Evolutionary conservation across 495 filamentous ascomycete genomes (phyloP).

Genomic region (Talaromyces nanjingensis): DNA sequence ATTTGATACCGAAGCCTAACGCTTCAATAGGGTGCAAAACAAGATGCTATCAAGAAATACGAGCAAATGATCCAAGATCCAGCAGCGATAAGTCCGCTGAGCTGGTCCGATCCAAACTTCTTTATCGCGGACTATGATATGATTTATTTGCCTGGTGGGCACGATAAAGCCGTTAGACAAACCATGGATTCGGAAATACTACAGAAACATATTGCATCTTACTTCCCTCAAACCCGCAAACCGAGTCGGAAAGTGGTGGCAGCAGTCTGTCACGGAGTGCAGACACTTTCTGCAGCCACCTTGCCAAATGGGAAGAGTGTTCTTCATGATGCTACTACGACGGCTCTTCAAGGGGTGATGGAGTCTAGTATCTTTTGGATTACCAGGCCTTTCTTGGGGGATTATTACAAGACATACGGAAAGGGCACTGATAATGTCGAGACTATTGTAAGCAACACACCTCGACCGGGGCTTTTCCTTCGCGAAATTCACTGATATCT

Average conservation of each 20-base stretch:
- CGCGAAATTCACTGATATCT: not conserved
- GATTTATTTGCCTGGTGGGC: constrained; percentile 46
- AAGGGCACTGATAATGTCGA: constrained; percentile 44
- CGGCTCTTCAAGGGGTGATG: constrained; percentile 42
- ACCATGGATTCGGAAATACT: constrained; percentile 44
- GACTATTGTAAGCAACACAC: constrained; percentile 24
- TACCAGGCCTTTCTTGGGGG: constrained; percentile 42
- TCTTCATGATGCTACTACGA: constrained; percentile 40
- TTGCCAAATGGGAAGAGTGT: constrained; percentile 36
- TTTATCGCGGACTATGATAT: constrained; percentile 38
- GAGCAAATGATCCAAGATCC: constrained; percentile 33
- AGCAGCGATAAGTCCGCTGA: constrained; percentile 33
- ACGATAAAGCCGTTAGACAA: constrained; percentile 46
- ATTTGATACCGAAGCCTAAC: constrained; percentile 10
- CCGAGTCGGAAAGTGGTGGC: constrained; percentile 37
- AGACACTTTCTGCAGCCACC: constrained; percentile 40
- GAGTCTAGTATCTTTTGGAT: constrained; percentile 44
- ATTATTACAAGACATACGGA: constrained; percentile 53
- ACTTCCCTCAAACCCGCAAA: constrained; percentile 42
- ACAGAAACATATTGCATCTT: constrained; percentile 38
- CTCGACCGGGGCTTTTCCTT: not conserved
- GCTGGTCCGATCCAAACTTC: constrained; percentile 42
- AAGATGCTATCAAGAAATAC: constrained; percentile 32
- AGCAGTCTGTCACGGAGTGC: constrained; percentile 49
- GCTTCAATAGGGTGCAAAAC: constrained; percentile 35